A percentile compares a stretch with the other conserved stretches of the same genome.
These are phyloP conservation scores for Rhynchospora breviuscula DNA, from an alignment of 176 grass and related monocot genomes.

Conservation along the genomic window DNA sequence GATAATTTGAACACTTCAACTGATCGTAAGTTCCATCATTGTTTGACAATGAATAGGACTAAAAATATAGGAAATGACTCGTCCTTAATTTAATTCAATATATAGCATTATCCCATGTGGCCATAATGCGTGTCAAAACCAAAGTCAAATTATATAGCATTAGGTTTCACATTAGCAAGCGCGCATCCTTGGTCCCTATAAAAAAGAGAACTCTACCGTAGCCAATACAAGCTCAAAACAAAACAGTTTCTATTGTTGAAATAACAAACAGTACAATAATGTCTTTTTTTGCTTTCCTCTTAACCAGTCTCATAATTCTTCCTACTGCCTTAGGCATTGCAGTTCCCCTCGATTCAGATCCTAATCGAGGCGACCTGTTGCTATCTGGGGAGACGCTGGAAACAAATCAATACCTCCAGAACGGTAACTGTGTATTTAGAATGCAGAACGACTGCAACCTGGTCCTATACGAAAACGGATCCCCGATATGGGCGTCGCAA, in stretches of 20 bases:
- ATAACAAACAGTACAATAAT: neutral
- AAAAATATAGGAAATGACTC: no score
- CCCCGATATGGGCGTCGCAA: neutral
- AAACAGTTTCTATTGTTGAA: neutral
- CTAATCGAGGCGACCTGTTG: neutral
- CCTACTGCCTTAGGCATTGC: neutral
- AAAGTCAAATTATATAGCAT: no score
- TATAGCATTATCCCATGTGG: no score
- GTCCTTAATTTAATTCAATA: no score
- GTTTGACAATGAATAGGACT: no score
- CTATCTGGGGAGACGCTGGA: neutral
- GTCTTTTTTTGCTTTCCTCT: neutral
- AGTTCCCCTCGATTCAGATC: neutral
- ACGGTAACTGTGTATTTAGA: neutral
- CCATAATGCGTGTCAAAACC: no score
- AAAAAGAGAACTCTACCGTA: neutral
- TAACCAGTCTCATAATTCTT: neutral
- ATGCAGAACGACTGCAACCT: neutral
- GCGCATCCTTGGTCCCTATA: neutral
- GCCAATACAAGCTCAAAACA: neutral
- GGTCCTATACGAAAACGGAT: neutral
- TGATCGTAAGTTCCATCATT: no score
- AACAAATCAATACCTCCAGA: neutral
- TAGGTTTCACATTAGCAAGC: no score
- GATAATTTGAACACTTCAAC: no score